Evolutionary conservation across 352 stramenopile species (phyloP).

Genomic region (Thalassiosira hispida): DNA sequence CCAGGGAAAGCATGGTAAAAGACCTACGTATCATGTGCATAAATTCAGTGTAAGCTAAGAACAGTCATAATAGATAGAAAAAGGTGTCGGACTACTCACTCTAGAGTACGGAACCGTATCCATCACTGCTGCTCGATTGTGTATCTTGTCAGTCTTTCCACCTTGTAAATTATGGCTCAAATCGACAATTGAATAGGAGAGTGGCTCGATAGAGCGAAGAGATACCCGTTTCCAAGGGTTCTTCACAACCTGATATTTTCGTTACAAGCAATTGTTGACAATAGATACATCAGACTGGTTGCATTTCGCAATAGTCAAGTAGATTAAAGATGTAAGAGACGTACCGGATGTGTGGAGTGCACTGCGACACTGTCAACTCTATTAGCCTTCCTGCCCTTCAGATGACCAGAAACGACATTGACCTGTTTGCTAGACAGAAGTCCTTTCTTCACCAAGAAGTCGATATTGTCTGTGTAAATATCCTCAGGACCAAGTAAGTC

Average conservation of each 20-base stretch:
- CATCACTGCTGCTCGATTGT: conserved; percentile 66
- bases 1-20: conserved; percentile 84
- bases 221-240: conserved; percentile 73
- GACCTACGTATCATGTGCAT: conserved; percentile 46
- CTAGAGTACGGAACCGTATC: conserved; percentile 80
- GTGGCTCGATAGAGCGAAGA: conserved; percentile 75
- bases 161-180: conserved; percentile 72
- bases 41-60: not conserved
- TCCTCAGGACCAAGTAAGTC: conserved; percentile 64
- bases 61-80: not conserved
- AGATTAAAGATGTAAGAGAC: conserved; percentile 10
- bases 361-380: conserved; percentile 32
- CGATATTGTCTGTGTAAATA: conserved; percentile 64
- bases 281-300: not conserved
- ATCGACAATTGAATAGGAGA: conserved; percentile 80
- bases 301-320: not conserved
- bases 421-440: conserved; percentile 53
- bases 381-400: not conserved
- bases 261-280: no score
- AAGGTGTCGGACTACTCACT: conserved; percentile 14
- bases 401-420: conserved; percentile 11
- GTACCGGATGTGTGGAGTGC: conserved; percentile 70
- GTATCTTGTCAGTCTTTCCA: conserved; percentile 69
- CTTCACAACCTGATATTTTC: conserved; percentile 56
- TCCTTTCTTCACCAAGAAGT: conserved; percentile 53